Base-by-base conservation (phyloP, 2,329 filamentous ascomycete genomes). In the Emergomyces orientalis region DNA sequence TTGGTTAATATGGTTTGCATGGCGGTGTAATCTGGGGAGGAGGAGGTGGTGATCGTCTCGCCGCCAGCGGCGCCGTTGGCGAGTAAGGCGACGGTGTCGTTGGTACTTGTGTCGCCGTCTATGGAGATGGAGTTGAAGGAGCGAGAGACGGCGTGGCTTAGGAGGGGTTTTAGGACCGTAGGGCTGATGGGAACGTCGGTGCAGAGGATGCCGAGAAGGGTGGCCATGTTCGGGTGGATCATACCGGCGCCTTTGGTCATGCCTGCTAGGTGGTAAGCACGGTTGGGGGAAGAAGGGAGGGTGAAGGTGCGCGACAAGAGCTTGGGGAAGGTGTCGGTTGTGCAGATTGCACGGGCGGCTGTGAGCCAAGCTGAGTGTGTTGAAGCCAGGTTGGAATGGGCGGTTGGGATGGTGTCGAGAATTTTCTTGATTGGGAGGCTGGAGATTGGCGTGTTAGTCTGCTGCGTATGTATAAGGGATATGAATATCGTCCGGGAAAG, bases 191-290 rank as follows among this genome's bases (percentile, higher is more conserved):
- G 89, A 0, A 88, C 93, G 70, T 99, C 94, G 17, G 94, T 99
- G 71, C 90, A 91, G 71, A 97, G 84, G 65, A 97, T 88, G 61
- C 90, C 91, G 43, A 99, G 86, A 41, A 97, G 84, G 0, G 94
- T 99, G 37, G 91, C 94, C 92, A 99, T 96, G 80, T 99, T 97
- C 57, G 94, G 94, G 73, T 97, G 92, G 75, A 99, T 96, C 94
- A 99, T 99, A 72, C 94, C 94, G 5, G 94, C 94, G 63, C 94
- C 94, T 80, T 99, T 99, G 71, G 93, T 96, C 86, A 96, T 95
- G 69, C 94, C 94, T 14, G 90, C 91, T 59, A 99, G 88, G 69
- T 84, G 83, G 78, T 96, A 99, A 74, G 88, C 86, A 59, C 85
- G 80, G 22, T 81, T 81, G 0, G 89, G 86, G 3, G 89, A 89